Percentiles rank a stretch among this genome's conserved stretches.
Evolutionary conservation across 805 yeast genomes (phyloP).

Genomic region (Saccharomycopsis selenospora): DNA sequence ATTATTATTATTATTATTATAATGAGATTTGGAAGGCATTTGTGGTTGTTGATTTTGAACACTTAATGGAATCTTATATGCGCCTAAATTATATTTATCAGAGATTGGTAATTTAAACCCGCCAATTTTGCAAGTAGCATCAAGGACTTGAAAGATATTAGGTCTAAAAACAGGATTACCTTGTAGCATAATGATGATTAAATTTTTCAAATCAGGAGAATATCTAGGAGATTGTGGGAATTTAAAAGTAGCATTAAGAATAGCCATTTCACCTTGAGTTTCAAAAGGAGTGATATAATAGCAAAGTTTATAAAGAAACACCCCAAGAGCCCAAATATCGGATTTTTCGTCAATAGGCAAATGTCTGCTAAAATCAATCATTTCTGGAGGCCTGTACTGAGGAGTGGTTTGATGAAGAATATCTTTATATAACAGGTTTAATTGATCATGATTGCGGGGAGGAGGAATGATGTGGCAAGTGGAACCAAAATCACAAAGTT

Average conservation of each 20-base stretch:
- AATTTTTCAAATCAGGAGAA: constrained; percentile 53
- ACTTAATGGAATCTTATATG: constrained; percentile 36
- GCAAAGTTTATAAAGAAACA: constrained; percentile 68
- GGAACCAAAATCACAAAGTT: constrained; percentile 79
- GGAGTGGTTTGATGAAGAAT: constrained; percentile 77
- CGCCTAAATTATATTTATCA: constrained; percentile 40
- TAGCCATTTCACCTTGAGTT: constrained; percentile 49
- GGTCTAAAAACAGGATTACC: constrained; percentile 70
- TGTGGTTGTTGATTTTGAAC: neutral
- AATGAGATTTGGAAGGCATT: neutral
- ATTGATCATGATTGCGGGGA: constrained; percentile 55
- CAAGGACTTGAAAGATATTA: constrained; percentile 61
- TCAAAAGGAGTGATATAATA: constrained; percentile 83
- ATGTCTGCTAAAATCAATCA: constrained; percentile 65
- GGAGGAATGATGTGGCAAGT: constrained; percentile 59
- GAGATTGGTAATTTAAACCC: constrained; percentile 39
- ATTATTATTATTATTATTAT: neutral
- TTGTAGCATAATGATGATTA: constrained; percentile 53
- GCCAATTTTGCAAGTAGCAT: constrained; percentile 58
- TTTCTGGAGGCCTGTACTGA: constrained; percentile 79
- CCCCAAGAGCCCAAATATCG: constrained; percentile 82
- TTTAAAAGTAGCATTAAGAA: constrained; percentile 47
- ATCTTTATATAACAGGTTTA: constrained; percentile 54
- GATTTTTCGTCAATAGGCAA: constrained; percentile 74
- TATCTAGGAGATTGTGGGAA: constrained; percentile 52